Conservation (phyloP, 192 early-diverging fungal genomes). For the Coemansia aciculifera region DNA sequence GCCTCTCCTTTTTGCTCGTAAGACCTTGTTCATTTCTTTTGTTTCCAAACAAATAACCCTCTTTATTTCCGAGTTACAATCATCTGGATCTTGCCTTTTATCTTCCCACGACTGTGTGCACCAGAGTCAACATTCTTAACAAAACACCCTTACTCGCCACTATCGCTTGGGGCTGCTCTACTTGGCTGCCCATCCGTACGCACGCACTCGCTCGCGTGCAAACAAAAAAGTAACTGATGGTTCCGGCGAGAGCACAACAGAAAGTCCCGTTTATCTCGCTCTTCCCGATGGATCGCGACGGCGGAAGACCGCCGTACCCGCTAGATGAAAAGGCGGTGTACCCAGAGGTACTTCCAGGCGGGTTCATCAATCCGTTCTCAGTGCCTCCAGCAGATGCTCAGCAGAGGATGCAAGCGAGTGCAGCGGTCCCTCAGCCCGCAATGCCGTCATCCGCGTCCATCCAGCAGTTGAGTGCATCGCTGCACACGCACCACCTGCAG, state of each 20-base stretch:
- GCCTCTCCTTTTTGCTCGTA: not conserved
- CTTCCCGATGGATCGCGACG: constrained; percentile 10
- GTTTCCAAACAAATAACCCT: constrained; percentile 5
- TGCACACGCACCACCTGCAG: constrained; percentile 12
- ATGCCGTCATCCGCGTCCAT: constrained; percentile 17
- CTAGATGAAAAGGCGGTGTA: not conserved
- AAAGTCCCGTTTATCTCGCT: constrained; percentile 9
- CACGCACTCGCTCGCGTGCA: not conserved
- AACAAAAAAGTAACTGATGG: not conserved
- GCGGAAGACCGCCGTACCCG: not conserved
- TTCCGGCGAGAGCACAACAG: constrained; percentile 3
- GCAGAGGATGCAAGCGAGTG: not conserved
- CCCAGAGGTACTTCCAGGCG: constrained; percentile 1
- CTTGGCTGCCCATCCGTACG: not conserved
- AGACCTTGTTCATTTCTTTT: constrained; percentile 1
- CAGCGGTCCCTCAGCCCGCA: not conserved
- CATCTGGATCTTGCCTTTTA: not conserved
- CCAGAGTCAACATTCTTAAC: not conserved
- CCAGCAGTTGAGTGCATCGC: constrained; percentile 14
- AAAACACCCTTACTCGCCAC: not conserved
- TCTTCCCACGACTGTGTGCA: not conserved
- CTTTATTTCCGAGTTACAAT: constrained; percentile 2
- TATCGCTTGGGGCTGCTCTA: not conserved
- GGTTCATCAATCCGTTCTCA: constrained; percentile 6
- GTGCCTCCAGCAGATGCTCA: not conserved